Base-by-base conservation (phyloP, 805 yeast genomes). In the Martiniozyma abietophila region DNA sequence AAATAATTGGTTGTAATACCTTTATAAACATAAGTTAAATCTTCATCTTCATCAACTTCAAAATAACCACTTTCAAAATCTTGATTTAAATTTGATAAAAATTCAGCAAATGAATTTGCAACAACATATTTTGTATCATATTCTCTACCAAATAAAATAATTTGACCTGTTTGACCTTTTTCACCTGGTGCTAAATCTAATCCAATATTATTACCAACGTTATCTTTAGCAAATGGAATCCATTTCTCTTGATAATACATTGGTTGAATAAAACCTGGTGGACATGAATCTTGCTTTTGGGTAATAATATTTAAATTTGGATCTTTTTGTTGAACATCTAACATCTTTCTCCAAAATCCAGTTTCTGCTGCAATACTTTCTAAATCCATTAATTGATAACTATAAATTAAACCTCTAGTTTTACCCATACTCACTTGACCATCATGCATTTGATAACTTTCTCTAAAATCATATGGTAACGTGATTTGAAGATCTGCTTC, bases 141-240 rank as follows among this genome's bases (percentile, higher is more conserved):
- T 45, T 89, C 97, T 51, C 96, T 76, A 25, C 98, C 98, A 56
- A 83, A 89, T 35, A 88, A 52, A 42, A 89, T 89, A 14, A 92
- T 80, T 61, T 89, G 98, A 25, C 97, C 98, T 71, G 81, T 76
- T 38, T 64, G 67, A 29, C 96, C 95, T 18, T 61, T 60, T 8
- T 77, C 69, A 6, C 85, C 95, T 1, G 92, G 89, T 3, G 83
- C 77, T 40, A 89, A 67, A 59, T 89, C 98, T 11, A 92, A 64
- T 34, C 86, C 98, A 43, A 89, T 77, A 56, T 86, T 88, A 61
- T 89, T 89, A 29, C 98, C 98, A 16, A 76, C 79, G 35, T 73
- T 76, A 55, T 89, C 98, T 31, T 89, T 84, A 25, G 83, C 74
- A 34, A 89, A 58, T 3, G 98, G 97, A 39, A 89, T 76, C 98